Evolutionary conservation across 163 green algal species (phyloP).

Genomic region (Prototheca wickerhamii): DNA sequence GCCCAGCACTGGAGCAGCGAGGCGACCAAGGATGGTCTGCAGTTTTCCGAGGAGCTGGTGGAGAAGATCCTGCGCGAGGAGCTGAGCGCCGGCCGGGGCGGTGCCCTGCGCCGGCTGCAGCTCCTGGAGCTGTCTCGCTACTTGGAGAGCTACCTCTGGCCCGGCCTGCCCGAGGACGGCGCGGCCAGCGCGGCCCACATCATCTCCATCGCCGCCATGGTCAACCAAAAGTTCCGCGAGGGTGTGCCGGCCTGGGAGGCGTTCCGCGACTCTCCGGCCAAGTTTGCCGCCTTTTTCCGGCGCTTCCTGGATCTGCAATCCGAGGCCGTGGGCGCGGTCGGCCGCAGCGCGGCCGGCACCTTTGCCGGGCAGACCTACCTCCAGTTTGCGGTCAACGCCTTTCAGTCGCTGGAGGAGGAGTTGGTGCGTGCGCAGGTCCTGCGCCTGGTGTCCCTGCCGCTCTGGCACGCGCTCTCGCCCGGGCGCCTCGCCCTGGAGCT

Average conservation of each 20-base stretch:
- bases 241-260: slow-evolving; percentile 66
- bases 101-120: slow-evolving; percentile 56
- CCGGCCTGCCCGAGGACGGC: slow-evolving; percentile 47
- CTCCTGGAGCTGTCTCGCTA: slow-evolving; percentile 92
- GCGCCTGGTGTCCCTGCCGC: slow-evolving; percentile 74
- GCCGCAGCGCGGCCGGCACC: no score
- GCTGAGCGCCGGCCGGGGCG: slow-evolving; percentile 36
- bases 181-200: slow-evolving; percentile 35
- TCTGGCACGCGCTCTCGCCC: slow-evolving; percentile 80
- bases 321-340: neutral
- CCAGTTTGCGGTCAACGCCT: slow-evolving; percentile 78
- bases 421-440: slow-evolving; percentile 70
- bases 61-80: slow-evolving; percentile 66
- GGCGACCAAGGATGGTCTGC: slow-evolving; percentile 1
- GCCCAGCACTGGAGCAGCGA: slow-evolving; percentile 50
- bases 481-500: slow-evolving; percentile 79
- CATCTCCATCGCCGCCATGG: slow-evolving; percentile 59
- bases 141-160: slow-evolving; percentile 92
- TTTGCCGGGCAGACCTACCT: slow-evolving; percentile 72
- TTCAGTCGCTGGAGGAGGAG: slow-evolving; percentile 85
- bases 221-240: slow-evolving; percentile 95
- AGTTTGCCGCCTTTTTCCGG: slow-evolving; percentile 63
- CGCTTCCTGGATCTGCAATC: slow-evolving; percentile 48
- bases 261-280: slow-evolving; percentile 2
- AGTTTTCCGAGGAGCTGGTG: slow-evolving; percentile 59